Percentiles rank a stretch among this genome's conserved stretches.
Conservation (phyloP, 75 land plant species). For the Larix kaempferi region DNA sequence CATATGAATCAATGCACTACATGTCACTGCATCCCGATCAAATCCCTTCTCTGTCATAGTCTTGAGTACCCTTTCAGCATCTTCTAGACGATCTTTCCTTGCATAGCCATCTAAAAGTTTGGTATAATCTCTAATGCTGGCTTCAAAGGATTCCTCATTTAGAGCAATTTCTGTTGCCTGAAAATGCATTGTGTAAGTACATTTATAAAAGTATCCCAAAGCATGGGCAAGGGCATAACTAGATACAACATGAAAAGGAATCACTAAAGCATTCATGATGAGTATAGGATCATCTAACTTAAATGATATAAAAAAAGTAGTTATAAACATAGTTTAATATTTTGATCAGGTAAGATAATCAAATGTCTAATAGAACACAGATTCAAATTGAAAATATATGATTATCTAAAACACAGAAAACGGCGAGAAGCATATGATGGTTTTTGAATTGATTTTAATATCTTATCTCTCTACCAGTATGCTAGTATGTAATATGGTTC, state of each 20-base stretch:
- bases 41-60: slow-evolving; percentile 62
- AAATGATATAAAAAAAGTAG: not conserved
- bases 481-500: not conserved
- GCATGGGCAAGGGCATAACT: not conserved
- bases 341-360: too few species aligned
- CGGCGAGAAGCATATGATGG: not conserved
- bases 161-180: slow-evolving; percentile 73
- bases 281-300: not conserved
- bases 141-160: slow-evolving; percentile 58
- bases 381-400: not conserved
- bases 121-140: slow-evolving; percentile 63
- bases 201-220: not conserved
- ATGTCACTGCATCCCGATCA: slow-evolving; percentile 45
- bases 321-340: not conserved
- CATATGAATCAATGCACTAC: slow-evolving; percentile 52
- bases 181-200: slow-evolving; percentile 1
- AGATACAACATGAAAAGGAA: not conserved
- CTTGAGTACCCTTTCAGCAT: slow-evolving; percentile 67
- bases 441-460: not conserved
- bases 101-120: slow-evolving; percentile 59
- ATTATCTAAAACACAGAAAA: not conserved
- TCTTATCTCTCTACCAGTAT: not conserved
- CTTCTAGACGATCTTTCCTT: slow-evolving; percentile 43
- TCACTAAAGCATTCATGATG: not conserved
- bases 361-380: not conserved